Conservation (phyloP, 208 protist genomes). For the Trypanosoma cruzi region DNA sequence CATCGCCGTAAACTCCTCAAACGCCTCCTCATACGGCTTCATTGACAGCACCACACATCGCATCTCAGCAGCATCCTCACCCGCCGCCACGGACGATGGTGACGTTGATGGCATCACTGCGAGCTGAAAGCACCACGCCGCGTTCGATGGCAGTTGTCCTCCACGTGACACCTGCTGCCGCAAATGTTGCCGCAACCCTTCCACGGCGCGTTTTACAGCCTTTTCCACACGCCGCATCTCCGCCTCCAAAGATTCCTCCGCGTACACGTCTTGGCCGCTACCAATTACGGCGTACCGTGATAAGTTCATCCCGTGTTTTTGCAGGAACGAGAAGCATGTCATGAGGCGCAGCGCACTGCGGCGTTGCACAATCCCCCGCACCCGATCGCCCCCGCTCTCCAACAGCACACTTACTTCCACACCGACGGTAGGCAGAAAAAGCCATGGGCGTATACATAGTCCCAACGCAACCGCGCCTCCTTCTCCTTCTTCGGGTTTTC, state of each 20-base stretch:
- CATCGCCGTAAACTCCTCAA: slow-evolving; percentile 63
- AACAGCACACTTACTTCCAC: slow-evolving; percentile 68
- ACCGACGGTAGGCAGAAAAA: slow-evolving; percentile 76
- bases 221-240: slow-evolving; percentile 49
- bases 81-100: not conserved
- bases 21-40: slow-evolving; percentile 43
- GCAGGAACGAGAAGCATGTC: slow-evolving; percentile 60
- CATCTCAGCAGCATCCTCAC: slow-evolving; percentile 12
- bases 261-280: slow-evolving; percentile 41
- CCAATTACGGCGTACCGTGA: slow-evolving; percentile 47
- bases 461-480: slow-evolving; percentile 19
- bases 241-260: slow-evolving; percentile 43
- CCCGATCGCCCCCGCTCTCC: slow-evolving; percentile 45
- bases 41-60: slow-evolving; percentile 63
- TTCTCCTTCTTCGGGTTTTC: slow-evolving; percentile 8
- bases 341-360: slow-evolving; percentile 74
- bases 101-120: slow-evolving; percentile 33
- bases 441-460: slow-evolving; percentile 70
- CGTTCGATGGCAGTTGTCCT: slow-evolving; percentile 19
- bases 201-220: slow-evolving; percentile 33
- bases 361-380: slow-evolving; percentile 76
- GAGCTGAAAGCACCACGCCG: slow-evolving; percentile 63
- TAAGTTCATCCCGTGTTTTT: slow-evolving; percentile 25
- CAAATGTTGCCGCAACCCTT: slow-evolving; percentile 37
- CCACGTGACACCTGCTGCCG: slow-evolving; percentile 11